Evolutionary conservation across 495 filamentous ascomycete genomes (phyloP).

Genomic region (Parathielavia appendiculata): DNA sequence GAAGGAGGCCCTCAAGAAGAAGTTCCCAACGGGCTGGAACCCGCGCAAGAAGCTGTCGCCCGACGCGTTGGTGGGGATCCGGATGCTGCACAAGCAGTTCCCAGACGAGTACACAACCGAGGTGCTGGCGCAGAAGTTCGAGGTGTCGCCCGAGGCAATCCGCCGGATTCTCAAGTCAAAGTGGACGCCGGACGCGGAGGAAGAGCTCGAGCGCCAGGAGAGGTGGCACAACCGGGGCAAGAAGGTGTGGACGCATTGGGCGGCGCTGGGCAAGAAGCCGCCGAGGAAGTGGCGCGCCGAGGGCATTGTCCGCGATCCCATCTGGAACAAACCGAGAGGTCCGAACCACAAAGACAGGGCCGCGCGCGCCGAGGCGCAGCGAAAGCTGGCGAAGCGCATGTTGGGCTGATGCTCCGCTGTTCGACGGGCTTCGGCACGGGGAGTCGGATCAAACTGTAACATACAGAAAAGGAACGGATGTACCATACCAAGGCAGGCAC

Average conservation of each 20-base stretch:
- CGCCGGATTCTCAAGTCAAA: slow-evolving; percentile 79
- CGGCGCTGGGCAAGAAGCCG: slow-evolving; percentile 62
- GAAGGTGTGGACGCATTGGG: slow-evolving; percentile 68
- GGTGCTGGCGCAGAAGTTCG: slow-evolving; percentile 71
- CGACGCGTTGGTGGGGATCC: slow-evolving; percentile 82
- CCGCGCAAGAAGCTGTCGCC: slow-evolving; percentile 85
- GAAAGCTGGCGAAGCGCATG: slow-evolving; percentile 15
- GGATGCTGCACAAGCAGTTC: slow-evolving; percentile 66
- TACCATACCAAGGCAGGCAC: background rate
- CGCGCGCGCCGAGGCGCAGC: slow-evolving; percentile 15
- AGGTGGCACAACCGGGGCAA: slow-evolving; percentile 79
- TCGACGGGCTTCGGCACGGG: background rate
- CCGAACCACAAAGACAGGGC: slow-evolving; percentile 19
- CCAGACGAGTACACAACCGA: slow-evolving; percentile 70
- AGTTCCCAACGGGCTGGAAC: slow-evolving; percentile 74
- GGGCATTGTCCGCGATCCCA: slow-evolving; percentile 52
- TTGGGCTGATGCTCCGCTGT: background rate
- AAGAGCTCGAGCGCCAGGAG: slow-evolving; percentile 53
- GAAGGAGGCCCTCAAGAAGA: slow-evolving; percentile 29
- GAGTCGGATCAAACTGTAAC: too few species aligned
- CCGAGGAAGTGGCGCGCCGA: slow-evolving; percentile 61
- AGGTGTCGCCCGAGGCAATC: slow-evolving; percentile 80
- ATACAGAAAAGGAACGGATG: background rate
- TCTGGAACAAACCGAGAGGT: slow-evolving; percentile 31
- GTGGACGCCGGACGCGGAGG: slow-evolving; percentile 65